A percentile compares a stretch with the other conserved stretches of the same genome.
Evolutionary conservation across 2,329 filamentous ascomycete genomes (phyloP).

Genomic region (Pseudocercospora macadamiae): DNA sequence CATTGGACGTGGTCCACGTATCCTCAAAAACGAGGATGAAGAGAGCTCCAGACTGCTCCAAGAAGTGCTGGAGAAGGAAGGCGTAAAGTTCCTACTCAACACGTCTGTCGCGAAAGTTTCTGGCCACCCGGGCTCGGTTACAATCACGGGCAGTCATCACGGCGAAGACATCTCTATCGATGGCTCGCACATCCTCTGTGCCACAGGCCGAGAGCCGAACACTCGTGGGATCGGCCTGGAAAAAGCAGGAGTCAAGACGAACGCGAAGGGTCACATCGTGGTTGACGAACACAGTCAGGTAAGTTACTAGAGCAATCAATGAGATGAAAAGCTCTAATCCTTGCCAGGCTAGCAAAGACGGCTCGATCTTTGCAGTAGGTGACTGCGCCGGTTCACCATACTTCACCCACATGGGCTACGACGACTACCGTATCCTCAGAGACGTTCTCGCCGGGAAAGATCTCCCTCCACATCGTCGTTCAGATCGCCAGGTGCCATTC

Average conservation of each 20-base stretch:
- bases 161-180: neutral
- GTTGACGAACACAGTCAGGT: neutral
- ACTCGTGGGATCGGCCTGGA: conserved; percentile 8
- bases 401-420: conserved; percentile 18
- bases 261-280: neutral
- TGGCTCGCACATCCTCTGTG: conserved; percentile 13
- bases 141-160: neutral
- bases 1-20: neutral
- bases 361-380: conserved; percentile 9
- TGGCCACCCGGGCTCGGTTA: conserved; percentile 1
- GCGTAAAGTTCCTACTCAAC: conserved; percentile 3
- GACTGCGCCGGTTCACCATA: conserved; percentile 16
- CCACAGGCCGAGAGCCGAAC: conserved; percentile 14
- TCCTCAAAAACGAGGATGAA: conserved; percentile 13
- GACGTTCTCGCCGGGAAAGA: neutral
- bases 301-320: neutral
- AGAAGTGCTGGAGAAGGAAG: conserved; percentile 3
- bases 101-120: neutral
- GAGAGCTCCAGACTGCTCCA: conserved; percentile 1
- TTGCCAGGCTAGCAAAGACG: neutral
- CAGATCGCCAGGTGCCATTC: conserved; percentile 9
- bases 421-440: conserved; percentile 14
- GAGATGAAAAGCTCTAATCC: neutral
- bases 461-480: neutral
- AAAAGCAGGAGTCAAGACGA: neutral